These are phyloP conservation scores for Naganishia vishniacii DNA, from an alignment of 768 basidiomycete species.

Conservation along the genomic window DNA sequence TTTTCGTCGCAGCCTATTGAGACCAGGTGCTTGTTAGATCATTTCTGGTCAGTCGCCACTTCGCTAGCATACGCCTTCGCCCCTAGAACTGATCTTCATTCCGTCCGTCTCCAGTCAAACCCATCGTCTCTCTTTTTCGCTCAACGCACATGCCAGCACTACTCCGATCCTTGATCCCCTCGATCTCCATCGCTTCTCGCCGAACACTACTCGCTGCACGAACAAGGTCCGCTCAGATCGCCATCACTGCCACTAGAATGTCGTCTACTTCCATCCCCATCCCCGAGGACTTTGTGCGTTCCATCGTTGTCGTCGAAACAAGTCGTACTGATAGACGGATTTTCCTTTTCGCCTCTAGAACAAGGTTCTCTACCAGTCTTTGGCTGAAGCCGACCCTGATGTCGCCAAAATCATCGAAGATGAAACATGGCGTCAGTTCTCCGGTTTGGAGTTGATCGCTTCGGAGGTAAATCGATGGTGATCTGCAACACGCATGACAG, in stretches of 20 bases:
- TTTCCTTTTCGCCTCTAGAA: too few species aligned
- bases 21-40: slow-evolving; percentile 1
- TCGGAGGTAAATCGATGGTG: slow-evolving; percentile 77
- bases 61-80: too few species aligned
- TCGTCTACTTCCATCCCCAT: slow-evolving; percentile 48
- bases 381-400: slow-evolving; percentile 87
- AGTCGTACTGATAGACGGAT: too few species aligned
- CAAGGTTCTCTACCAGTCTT: slow-evolving; percentile 78
- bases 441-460: slow-evolving; percentile 95
- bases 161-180: slow-evolving; percentile 26
- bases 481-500: neutral
- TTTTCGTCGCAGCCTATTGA: neutral
- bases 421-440: slow-evolving; percentile 96
- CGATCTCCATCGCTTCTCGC: slow-evolving; percentile 19
- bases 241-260: slow-evolving; percentile 17
- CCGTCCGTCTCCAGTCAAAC: neutral
- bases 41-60: neutral
- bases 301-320: too few species aligned
- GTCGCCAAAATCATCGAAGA: slow-evolving; percentile 92
- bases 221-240: slow-evolving; percentile 8
- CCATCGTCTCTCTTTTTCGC: slow-evolving; percentile 3
- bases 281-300: slow-evolving; percentile 48
- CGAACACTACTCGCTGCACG: slow-evolving; percentile 16
- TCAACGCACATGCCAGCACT: slow-evolving; percentile 22
- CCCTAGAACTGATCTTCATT: neutral